A percentile compares a stretch with the other conserved stretches of the same genome.
Evolutionary conservation across 2,329 filamentous ascomycete species (phyloP).

Genomic region (Berkeleyomyces basicola): DNA sequence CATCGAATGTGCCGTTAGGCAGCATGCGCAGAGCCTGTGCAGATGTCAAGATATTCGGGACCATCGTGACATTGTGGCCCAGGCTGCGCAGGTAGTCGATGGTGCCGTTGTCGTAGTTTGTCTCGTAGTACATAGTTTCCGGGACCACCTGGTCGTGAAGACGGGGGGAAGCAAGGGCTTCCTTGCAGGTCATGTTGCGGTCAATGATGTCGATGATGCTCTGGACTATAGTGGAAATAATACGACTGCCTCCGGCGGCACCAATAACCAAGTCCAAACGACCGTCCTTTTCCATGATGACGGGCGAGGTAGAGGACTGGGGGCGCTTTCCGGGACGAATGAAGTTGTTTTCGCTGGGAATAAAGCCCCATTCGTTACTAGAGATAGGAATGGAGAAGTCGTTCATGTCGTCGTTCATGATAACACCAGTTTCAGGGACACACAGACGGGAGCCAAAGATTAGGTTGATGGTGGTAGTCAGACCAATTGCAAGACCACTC

Average conservation of each 20-base stretch:
- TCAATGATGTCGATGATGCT: slow-evolving; percentile 61
- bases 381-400: slow-evolving; percentile 75
- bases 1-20: slow-evolving; percentile 54
- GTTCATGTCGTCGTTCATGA: slow-evolving; percentile 56
- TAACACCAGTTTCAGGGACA: slow-evolving; percentile 66
- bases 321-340: slow-evolving; percentile 60
- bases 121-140: slow-evolving; percentile 52
- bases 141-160: slow-evolving; percentile 74
- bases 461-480: slow-evolving; percentile 70
- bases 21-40: slow-evolving; percentile 56
- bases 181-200: slow-evolving; percentile 37
- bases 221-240: slow-evolving; percentile 72
- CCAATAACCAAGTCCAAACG: slow-evolving; percentile 57
- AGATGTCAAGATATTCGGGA: slow-evolving; percentile 46
- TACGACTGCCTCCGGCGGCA: slow-evolving; percentile 66
- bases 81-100: slow-evolving; percentile 46
- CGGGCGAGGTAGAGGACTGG: slow-evolving; percentile 58
- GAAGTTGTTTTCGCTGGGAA: slow-evolving; percentile 64
- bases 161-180: slow-evolving; percentile 51
- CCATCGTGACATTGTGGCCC: slow-evolving; percentile 62
- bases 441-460: slow-evolving; percentile 62
- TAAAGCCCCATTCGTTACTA: slow-evolving; percentile 71
- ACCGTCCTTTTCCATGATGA: slow-evolving; percentile 58
- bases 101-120: slow-evolving; percentile 51
- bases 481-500: slow-evolving; percentile 53